Conservation (phyloP, 2,329 filamentous ascomycete species). For the Aspergillus piperis region DNA sequence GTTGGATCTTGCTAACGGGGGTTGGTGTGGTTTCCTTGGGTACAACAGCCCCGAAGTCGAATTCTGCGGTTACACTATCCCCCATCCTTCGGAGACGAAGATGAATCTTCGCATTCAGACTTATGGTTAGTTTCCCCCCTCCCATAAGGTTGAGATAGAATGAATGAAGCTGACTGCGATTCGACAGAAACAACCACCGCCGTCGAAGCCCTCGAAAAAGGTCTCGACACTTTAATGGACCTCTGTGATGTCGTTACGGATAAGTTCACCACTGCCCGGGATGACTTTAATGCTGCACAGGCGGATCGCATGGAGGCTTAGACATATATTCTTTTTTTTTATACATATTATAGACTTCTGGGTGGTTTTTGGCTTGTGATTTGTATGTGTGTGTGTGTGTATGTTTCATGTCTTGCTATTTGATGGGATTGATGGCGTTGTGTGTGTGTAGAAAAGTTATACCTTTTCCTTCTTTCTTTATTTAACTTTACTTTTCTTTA, state of each 20-base stretch:
- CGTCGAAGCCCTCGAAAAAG: slow-evolving; percentile 85
- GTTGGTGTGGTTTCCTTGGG: neutral
- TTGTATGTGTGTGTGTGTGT: slow-evolving; percentile 4
- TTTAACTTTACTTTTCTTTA: neutral
- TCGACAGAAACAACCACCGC: slow-evolving; percentile 72
- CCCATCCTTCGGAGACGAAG: slow-evolving; percentile 90
- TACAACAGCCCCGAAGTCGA: slow-evolving; percentile 85
- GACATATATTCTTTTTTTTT: neutral
- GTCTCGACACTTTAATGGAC: slow-evolving; percentile 82
- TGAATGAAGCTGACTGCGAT: too few relatives aligned
- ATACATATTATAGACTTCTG: slow-evolving; percentile 24
- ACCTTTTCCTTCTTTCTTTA: slow-evolving; percentile 6
- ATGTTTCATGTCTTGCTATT: slow-evolving; percentile 24
- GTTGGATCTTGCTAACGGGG: slow-evolving; percentile 6
- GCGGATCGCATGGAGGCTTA: slow-evolving; percentile 38
- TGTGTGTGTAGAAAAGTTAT: slow-evolving; percentile 15
- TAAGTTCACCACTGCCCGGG: slow-evolving; percentile 73
- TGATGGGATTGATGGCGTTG: slow-evolving; percentile 11
- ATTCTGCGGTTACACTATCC: slow-evolving; percentile 97
- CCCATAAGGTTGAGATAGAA: too few relatives aligned
- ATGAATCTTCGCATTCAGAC: slow-evolving; percentile 99
- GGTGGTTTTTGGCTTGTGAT: slow-evolving; percentile 6
- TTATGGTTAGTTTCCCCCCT: slow-evolving; percentile 67
- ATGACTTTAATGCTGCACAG: slow-evolving; percentile 56
- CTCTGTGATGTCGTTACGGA: slow-evolving; percentile 92